Evolutionary conservation across 805 yeast genomes (phyloP).

Genomic region (Suhomyces xylopsoci): DNA sequence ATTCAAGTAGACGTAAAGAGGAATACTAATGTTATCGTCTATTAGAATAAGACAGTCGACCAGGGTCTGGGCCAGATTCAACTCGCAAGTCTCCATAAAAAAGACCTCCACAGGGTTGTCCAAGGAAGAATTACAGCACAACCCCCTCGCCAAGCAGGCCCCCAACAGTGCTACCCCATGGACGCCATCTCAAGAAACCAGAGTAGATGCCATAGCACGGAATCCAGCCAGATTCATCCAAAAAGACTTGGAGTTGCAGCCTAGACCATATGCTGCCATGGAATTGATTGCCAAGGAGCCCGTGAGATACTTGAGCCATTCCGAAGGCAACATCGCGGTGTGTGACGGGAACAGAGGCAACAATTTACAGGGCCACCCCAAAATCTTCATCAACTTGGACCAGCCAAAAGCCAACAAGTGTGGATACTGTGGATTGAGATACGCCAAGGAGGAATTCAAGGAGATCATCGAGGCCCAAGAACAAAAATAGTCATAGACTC

Average conservation of each 20-base stretch:
- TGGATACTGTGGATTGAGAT: conserved; percentile 77
- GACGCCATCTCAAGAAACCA: conserved; percentile 66
- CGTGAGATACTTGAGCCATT: conserved; percentile 52
- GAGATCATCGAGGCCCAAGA: conserved; percentile 31
- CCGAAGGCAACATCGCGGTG: conserved; percentile 60
- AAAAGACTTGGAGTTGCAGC: conserved; percentile 64
- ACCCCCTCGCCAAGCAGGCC: conserved; percentile 55
- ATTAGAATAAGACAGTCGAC: conserved; percentile 8
- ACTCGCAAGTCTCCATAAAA: conserved; percentile 9
- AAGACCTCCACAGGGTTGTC: conserved; percentile 15
- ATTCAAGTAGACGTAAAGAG: background rate
- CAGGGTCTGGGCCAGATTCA: conserved; percentile 8
- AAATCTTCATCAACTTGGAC: conserved; percentile 76
- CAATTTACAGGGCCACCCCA: conserved; percentile 78
- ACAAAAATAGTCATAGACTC: background rate
- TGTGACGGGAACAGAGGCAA: conserved; percentile 77
- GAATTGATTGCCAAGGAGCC: conserved; percentile 78
- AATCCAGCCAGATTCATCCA: conserved; percentile 67
- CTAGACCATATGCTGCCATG: conserved; percentile 80
- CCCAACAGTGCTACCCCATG: conserved; percentile 72
- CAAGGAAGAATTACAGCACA: conserved; percentile 17
- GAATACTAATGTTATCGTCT: conserved; percentile 6
- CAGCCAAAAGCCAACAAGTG: conserved; percentile 69
- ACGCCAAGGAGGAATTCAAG: conserved; percentile 51
- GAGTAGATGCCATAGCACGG: conserved; percentile 50